Percentiles rank a stretch among this genome's conserved stretches.
These are phyloP conservation scores for Vigna trinervia DNA, from an alignment of 306 rosid species.

Conservation along the genomic window DNA sequence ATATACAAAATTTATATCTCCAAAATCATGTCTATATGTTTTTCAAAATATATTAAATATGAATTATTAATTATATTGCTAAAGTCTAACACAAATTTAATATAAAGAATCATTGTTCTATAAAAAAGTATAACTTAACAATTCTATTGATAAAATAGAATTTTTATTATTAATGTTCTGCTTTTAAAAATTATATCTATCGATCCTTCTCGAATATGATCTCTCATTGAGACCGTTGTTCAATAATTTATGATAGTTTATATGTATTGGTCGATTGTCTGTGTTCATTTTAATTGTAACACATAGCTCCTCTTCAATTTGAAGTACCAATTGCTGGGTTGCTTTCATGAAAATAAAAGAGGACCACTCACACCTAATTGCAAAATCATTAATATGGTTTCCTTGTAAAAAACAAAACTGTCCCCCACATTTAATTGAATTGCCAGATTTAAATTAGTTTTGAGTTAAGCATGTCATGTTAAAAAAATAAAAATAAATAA, in stretches of 20 bases:
- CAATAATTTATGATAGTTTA: conserved; percentile 27
- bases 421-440: neutral
- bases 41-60: no score
- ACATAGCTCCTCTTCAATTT: conserved; percentile 6
- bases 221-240: neutral
- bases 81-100: no score
- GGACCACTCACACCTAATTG: conserved; percentile 21
- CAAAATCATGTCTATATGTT: no score
- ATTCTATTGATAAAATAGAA: no score
- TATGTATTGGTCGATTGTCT: neutral
- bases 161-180: no score
- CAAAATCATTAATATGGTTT: neutral
- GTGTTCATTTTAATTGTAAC: neutral
- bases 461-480: neutral
- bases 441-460: neutral
- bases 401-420: neutral
- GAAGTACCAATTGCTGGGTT: neutral
- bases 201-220: no score
- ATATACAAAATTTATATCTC: no score
- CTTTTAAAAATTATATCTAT: no score
- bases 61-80: no score
- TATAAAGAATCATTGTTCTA: no score
- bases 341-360: conserved; percentile 12
- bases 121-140: no score
- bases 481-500: neutral